Evolutionary conservation across 345 rosid species (phyloP), one percentile per base, ranked within the genome.

Genomic region (Pelargonium nanum): DNA sequence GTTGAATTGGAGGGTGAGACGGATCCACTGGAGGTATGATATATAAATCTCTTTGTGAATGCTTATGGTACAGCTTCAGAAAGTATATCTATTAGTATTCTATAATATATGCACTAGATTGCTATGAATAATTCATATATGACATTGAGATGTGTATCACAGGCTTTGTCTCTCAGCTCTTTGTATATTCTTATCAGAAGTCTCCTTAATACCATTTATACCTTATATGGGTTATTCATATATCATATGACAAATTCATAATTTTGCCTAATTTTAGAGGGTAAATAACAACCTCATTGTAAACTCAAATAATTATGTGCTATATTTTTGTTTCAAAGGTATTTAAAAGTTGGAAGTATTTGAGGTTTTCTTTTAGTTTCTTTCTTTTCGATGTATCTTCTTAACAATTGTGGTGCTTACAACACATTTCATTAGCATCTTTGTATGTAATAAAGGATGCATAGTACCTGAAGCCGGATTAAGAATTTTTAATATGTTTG

Each of bases 1-100:
- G 98, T 89, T 25, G 83, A 85, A 83, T 72, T 92, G 70, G 93
- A 92, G 75, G 91, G 94, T 0, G 95, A 89, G 72, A 86, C 89
- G 26, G 96, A 89, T 55, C 93, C 95, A 4, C 89, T 89, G 9
- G 95, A 86, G 95, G 89, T 91, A 62, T 30, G 62, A 21, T 40
- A 62, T 6, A 45, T 61, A 19, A 10, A 40, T 40, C 15, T 12
- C 48, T 40, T 28, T 40, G 3, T 40, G 48, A 9, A 8, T 40
- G 48, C 15, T 40, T 9, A 40, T 40, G 48, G 17, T 40, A 40
- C 48, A 40, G 15, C 13, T 12, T 40, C 17, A 40, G 48, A 40
- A 40, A 40, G 15, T 40, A 40, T 40, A 2, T 8, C 48, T 3
- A 28, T 28, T 28, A 28, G 7, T 3, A 28, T 28, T 28, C 4